Evolutionary conservation across 495 filamentous ascomycete genomes (phyloP).

Genomic region (Daldinia childiae): DNA sequence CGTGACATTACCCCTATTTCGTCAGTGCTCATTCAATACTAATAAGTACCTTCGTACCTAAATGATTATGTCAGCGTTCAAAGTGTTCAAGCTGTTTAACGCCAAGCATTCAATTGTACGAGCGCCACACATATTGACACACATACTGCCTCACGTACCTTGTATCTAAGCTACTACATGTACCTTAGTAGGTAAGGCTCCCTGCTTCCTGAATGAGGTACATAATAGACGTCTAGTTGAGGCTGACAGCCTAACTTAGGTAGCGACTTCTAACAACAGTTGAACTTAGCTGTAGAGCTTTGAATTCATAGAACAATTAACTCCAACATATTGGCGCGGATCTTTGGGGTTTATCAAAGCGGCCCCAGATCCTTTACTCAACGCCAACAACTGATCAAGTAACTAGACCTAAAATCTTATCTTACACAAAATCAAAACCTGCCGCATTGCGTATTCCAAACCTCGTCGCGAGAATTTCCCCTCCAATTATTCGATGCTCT

Average conservation of each 20-base stretch:
- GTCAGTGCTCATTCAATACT: no score
- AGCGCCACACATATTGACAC: constrained; percentile 1
- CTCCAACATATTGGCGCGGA: neutral
- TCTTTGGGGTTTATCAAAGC: constrained; percentile 2
- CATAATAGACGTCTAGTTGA: neutral
- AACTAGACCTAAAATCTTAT: constrained; percentile 8
- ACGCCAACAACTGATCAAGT: neutral
- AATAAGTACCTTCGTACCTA: no score
- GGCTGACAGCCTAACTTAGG: constrained; percentile 1
- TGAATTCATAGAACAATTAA: constrained; percentile 4
- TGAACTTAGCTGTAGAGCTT: constrained; percentile 4
- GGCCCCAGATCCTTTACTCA: neutral
- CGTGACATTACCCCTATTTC: no score
- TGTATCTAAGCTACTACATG: neutral
- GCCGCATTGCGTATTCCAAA: neutral
- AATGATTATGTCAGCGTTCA: neutral
- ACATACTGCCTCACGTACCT: neutral
- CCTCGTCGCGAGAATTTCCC: constrained; percentile 22
- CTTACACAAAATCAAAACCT: neutral
- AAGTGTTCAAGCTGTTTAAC: neutral
- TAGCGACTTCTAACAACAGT: neutral
- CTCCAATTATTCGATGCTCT: constrained; percentile 46
- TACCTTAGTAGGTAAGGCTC: neutral
- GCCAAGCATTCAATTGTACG: neutral
- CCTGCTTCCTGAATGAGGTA: constrained; percentile 1